phyloP scores from a whole-genome alignment of 2,329 filamentous ascomycete genomes.

The Diaporthe ampelina region DNA sequence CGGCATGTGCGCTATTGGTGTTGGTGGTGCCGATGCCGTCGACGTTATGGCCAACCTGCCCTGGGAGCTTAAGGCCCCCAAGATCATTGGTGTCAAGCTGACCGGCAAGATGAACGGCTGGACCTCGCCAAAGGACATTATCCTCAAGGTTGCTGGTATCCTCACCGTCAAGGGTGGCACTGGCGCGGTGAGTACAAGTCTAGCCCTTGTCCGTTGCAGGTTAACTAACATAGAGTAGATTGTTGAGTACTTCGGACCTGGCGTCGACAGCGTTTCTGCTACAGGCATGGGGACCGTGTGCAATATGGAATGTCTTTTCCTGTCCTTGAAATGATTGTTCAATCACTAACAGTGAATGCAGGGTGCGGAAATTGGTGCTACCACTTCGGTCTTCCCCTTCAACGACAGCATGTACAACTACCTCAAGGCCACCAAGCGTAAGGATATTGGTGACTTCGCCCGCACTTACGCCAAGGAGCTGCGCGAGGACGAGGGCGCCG shows the following conservation, averaged over 20 bases:
- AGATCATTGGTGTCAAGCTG: conserved; percentile 95
- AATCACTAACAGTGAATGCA: not conserved
- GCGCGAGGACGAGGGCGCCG: conserved; percentile 86
- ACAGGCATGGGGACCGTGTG: conserved; percentile 91
- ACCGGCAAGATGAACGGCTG: conserved; percentile 91
- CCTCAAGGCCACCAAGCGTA: conserved; percentile 90
- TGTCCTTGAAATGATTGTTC: not conserved
- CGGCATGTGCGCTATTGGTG: conserved; percentile 94
- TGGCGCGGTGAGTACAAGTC: conserved; percentile 62
- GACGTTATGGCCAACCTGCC: conserved; percentile 98
- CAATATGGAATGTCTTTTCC: conserved; percentile 69
- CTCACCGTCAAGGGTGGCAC: conserved; percentile 98
- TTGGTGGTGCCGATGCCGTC: conserved; percentile 97
- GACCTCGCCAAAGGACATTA: conserved; percentile 96
- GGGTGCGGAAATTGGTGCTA: conserved; percentile 81
- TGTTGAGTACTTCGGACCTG: conserved; percentile 61
- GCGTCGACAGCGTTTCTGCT: conserved; percentile 79
- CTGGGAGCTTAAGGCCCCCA: conserved; percentile 98
- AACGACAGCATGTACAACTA: conserved; percentile 99
- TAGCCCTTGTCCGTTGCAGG: not conserved
- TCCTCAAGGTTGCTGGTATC: conserved; percentile 96
- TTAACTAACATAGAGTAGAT: not conserved
- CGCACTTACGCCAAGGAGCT: conserved; percentile 88
- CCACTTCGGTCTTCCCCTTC: conserved; percentile 96
- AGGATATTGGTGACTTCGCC: conserved; percentile 90